Conservation (phyloP, 2,329 filamentous ascomycete species). For the Aspergillus jensenii region DNA sequence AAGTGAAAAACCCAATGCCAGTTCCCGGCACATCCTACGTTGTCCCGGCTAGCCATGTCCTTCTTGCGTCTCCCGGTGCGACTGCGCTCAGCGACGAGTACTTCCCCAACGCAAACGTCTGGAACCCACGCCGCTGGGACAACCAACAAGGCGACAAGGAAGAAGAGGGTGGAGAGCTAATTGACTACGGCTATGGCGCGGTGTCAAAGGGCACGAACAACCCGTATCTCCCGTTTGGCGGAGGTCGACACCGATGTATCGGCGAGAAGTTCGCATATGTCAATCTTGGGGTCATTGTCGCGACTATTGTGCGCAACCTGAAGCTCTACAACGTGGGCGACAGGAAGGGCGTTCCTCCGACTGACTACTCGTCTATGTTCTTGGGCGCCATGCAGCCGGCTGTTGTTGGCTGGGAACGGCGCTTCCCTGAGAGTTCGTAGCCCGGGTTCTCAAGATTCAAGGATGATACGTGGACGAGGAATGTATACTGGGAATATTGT, state of each 20-base stretch:
- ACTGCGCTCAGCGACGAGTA: slow-evolving; percentile 55
- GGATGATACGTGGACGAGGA: neutral
- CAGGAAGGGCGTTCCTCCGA: slow-evolving; percentile 57
- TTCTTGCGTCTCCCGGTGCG: slow-evolving; percentile 81
- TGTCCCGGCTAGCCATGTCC: slow-evolving; percentile 72
- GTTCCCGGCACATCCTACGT: slow-evolving; percentile 61
- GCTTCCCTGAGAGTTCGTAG: slow-evolving; percentile 10
- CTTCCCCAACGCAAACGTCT: slow-evolving; percentile 59
- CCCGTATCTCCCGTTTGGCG: slow-evolving; percentile 71
- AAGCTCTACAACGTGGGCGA: slow-evolving; percentile 60
- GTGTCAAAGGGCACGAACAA: slow-evolving; percentile 61
- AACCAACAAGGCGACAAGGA: slow-evolving; percentile 30
- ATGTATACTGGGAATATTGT: neutral
- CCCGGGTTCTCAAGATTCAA: neutral
- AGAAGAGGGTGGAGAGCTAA: slow-evolving; percentile 53
- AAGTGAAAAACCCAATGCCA: slow-evolving; percentile 66
- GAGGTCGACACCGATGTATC: slow-evolving; percentile 71
- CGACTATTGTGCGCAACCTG: slow-evolving; percentile 61
- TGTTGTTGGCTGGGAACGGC: slow-evolving; percentile 19
- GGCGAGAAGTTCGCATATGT: slow-evolving; percentile 75
- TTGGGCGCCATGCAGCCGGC: slow-evolving; percentile 20
- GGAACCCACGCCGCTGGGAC: slow-evolving; percentile 66
- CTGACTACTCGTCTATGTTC: slow-evolving; percentile 57
- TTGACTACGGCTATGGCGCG: slow-evolving; percentile 63
- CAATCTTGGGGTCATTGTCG: slow-evolving; percentile 65